phyloP scores from a whole-genome alignment of 2,329 filamentous ascomycete species.

The Talaromyces sp. region DNA sequence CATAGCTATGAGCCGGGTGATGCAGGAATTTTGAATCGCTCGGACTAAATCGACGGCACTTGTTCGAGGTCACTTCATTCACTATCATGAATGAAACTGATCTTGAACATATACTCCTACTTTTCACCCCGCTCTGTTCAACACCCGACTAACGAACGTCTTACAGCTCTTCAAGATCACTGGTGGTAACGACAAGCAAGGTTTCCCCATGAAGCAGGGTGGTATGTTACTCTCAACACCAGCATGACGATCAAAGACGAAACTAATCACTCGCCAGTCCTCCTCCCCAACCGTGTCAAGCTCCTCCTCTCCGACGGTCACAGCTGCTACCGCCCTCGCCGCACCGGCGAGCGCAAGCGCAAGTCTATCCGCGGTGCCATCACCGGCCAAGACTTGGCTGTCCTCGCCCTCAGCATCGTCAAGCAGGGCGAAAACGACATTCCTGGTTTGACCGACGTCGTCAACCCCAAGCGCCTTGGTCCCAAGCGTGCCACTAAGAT shows the following conservation, averaged over 20 bases:
- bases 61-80: neutral
- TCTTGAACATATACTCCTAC: neutral
- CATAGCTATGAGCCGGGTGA: neutral
- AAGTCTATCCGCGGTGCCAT: constrained; percentile 99
- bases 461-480: constrained; percentile 98
- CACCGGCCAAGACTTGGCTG: constrained; percentile 90
- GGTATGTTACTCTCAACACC: constrained; percentile 37
- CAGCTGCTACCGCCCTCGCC: constrained; percentile 97
- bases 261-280: constrained; percentile 48
- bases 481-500: constrained; percentile 99
- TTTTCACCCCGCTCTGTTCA: neutral
- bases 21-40: neutral
- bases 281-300: constrained; percentile 97
- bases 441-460: constrained; percentile 93
- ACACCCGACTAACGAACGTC: neutral
- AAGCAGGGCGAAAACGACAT: constrained; percentile 97
- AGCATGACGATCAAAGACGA: neutral
- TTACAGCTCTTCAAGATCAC: constrained; percentile 86
- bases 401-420: constrained; percentile 90
- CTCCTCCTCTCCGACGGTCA: constrained; percentile 94
- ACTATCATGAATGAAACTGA: neutral
- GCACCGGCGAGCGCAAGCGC: constrained; percentile 97
- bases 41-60: neutral
- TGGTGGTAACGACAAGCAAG: constrained; percentile 99
- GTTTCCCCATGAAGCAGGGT: constrained; percentile 99